Evolutionary conservation across 2,329 filamentous ascomycete genomes (phyloP), one percentile per base, ranked within the genome.

Genomic region (Fusarium verticillioides): DNA sequence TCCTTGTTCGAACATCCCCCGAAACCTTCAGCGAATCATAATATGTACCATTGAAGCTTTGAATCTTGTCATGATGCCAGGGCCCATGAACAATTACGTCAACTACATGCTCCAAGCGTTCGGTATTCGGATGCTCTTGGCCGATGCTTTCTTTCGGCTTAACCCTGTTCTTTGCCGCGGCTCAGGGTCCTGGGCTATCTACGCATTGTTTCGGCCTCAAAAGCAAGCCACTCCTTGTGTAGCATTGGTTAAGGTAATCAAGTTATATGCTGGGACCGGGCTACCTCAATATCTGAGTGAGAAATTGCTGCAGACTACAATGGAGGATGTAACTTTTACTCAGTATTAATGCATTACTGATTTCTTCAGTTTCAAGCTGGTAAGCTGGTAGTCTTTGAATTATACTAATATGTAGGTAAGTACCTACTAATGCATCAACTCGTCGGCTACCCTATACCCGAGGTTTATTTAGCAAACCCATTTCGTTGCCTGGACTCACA

Each of bases 71-170:
- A 52, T 34, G 30, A 60, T 50, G 28, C 67, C 21, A 42, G 60
- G 60, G 42, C 50, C 42, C 43, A 50, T 30, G 21, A 68, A 37
- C 37, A 23, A 61, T 68, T 76, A 77, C 73, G 75, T 77, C 75
- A 77, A 67, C 60, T 36, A n/a, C 50, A 39, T 63, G 56, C 62
- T 66, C 71, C 73, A 49, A 66, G 64, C 63, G 66, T 61, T 77
- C 75, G 75, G 75, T 67, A 69, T 72, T 43, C 26, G 21, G 39
- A 34, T 19, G 36, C 46, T 61, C 40, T 66, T 74, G 57, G 66
- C 75, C 75, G 75, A 73, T 70, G 53, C 50, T 64, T 63, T 61
- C 9, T 56, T 59, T 78, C 76, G 76, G 76, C 75, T 74, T 69
- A 66, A 69, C 36, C 40, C 49, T 59, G 40, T 58, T 58, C 40